Conservation (phyloP, 106 monocot species). For the Narthecium ossifragum region DNA sequence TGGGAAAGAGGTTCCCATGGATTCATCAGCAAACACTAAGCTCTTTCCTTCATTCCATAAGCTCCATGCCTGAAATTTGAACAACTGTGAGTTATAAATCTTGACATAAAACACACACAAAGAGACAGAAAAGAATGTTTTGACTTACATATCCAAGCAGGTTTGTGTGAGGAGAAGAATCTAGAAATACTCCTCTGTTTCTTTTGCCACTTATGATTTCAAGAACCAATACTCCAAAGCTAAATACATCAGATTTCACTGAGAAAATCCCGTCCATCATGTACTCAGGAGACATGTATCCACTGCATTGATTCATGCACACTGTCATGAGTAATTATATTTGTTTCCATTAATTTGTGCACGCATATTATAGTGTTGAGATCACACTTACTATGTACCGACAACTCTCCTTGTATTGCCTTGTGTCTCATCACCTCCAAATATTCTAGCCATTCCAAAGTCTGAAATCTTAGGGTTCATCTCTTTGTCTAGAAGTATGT, state of each 20-base stretch:
- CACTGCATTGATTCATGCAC: no score
- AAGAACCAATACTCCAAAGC: slow-evolving; percentile 25
- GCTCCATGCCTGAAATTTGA: no score
- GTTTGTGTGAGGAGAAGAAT: not conserved
- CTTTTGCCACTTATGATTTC: slow-evolving; percentile 30
- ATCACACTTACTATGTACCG: slow-evolving; percentile 8
- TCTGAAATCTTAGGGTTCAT: slow-evolving; percentile 13
- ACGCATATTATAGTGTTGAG: no score
- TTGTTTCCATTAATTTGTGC: no score
- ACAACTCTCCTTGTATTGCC: not conserved
- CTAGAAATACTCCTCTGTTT: slow-evolving; percentile 10
- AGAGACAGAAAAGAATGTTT: no score
- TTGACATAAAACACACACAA: no score
- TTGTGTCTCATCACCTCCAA: not conserved
- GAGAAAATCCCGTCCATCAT: slow-evolving; percentile 29
- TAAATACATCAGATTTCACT: slow-evolving; percentile 27
- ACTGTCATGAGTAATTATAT: no score
- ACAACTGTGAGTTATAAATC: no score
- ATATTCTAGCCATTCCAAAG: slow-evolving; percentile 6
- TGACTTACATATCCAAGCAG: slow-evolving; percentile 23
- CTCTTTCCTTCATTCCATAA: no score
- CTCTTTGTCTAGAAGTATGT: slow-evolving; percentile 8
- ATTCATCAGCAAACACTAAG: no score
- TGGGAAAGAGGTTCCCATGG: no score
- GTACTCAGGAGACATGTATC: slow-evolving; percentile 27